Percentiles rank a stretch among this genome's conserved stretches.
These are phyloP conservation scores for Penicillium hesseltinei DNA, from an alignment of 2,329 filamentous ascomycete genomes.

Conservation along the genomic window DNA sequence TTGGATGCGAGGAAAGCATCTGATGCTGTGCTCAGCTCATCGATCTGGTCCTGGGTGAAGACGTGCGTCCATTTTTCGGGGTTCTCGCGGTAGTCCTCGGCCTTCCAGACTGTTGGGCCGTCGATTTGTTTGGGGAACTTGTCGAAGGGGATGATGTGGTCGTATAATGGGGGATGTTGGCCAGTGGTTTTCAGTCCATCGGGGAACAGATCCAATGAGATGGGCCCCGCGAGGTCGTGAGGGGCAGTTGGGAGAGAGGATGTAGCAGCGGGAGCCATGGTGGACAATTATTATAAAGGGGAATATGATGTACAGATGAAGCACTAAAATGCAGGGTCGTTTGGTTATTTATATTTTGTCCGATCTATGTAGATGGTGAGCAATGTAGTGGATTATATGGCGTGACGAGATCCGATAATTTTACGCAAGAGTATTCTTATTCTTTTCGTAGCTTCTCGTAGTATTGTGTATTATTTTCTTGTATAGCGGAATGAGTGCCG, in stretches of 20 bases:
- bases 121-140: constrained; percentile 69
- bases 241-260: constrained; percentile 36
- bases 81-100: constrained; percentile 60
- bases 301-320: not conserved
- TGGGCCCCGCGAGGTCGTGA: constrained; percentile 38
- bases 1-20: constrained; percentile 67
- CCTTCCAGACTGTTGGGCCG: constrained; percentile 71
- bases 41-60: constrained; percentile 65
- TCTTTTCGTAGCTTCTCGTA: too few relatives aligned
- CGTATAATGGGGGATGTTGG: constrained; percentile 68
- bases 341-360: constrained; percentile 16
- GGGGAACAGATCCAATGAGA: constrained; percentile 55
- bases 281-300: not conserved
- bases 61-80: constrained; percentile 71
- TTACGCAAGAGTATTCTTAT: not conserved
- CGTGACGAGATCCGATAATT: constrained; percentile 22
- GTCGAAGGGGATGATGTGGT: constrained; percentile 63
- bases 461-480: not conserved
- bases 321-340: not conserved
- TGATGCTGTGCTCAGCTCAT: constrained; percentile 64
- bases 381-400: constrained; percentile 30
- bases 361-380: constrained; percentile 12
- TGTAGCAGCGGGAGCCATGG: constrained; percentile 44
- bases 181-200: constrained; percentile 68
- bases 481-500: not conserved